These are phyloP conservation scores for Wickerhamiella australiensis DNA, from an alignment of 805 yeast species.

Conservation along the genomic window DNA sequence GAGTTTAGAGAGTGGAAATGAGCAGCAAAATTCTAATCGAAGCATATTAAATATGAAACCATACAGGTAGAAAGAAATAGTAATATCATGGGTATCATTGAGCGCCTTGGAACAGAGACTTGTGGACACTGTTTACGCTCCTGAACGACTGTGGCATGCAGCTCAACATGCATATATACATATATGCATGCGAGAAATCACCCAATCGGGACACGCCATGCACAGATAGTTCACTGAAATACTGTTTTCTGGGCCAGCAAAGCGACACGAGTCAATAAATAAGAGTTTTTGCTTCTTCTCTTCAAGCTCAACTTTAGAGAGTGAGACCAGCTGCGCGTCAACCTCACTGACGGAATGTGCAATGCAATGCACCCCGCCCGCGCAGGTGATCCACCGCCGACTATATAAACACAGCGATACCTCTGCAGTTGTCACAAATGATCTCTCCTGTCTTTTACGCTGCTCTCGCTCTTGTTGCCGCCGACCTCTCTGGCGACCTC, in stretches of 20 bases:
- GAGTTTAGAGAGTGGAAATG: background rate
- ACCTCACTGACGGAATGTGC: background rate
- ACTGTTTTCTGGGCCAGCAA: no score
- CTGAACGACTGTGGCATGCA: background rate
- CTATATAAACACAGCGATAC: background rate
- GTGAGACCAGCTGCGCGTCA: background rate
- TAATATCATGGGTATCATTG: no score
- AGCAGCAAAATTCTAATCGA: background rate
- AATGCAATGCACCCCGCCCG: slow-evolving; percentile 10
- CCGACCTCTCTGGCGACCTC: slow-evolving; percentile 10
- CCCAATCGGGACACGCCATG: background rate
- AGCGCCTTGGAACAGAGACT: no score
- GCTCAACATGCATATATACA: background rate
- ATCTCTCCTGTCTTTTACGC: slow-evolving; percentile 3
- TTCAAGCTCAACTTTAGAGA: background rate
- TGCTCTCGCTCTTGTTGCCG: slow-evolving; percentile 8
- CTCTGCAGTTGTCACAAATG: background rate
- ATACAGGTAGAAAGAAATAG: background rate
- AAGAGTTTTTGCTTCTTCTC: no score
- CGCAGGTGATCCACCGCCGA: background rate
- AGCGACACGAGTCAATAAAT: no score
- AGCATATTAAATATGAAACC: no score
- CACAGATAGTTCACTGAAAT: background rate
- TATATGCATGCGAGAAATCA: background rate
- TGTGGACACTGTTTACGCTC: no score